A percentile compares a stretch with the other conserved stretches of the same genome.
These are phyloP conservation scores for Bacterosira constricta DNA, from an alignment of 108 stramenopile genomes.

Conservation along the genomic window DNA sequence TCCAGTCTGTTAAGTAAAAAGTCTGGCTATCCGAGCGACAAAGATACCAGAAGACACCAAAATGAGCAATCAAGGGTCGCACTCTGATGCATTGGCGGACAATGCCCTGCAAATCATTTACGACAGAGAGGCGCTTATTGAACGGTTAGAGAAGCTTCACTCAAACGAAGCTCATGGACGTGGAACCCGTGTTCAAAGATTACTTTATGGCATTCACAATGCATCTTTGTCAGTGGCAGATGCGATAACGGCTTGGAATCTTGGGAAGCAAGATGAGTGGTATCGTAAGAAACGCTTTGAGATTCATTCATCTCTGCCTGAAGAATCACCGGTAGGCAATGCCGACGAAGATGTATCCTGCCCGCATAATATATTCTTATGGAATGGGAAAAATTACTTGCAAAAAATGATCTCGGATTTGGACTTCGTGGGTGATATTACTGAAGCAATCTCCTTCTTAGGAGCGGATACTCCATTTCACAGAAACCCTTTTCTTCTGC, in stretches of 20 bases:
- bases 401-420: constrained; percentile 43
- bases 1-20: no score
- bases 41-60: no score
- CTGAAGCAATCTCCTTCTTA: constrained; percentile 22
- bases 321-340: neutral
- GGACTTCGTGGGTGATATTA: constrained; percentile 36
- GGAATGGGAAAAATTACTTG: constrained; percentile 40
- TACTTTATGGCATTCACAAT: constrained; percentile 40
- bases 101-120: constrained; percentile 29
- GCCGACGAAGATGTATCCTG: neutral
- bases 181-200: constrained; percentile 21
- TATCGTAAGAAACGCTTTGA: constrained; percentile 14
- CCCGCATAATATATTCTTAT: constrained; percentile 30
- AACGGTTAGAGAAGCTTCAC: constrained; percentile 26
- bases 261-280: constrained; percentile 32
- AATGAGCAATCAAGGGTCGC: no score
- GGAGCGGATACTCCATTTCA: constrained; percentile 27
- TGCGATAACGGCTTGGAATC: constrained; percentile 37
- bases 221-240: constrained; percentile 31
- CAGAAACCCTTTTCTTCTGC: constrained; percentile 39
- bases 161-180: constrained; percentile 12
- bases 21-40: no score
- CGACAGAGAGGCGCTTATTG: constrained; percentile 30
- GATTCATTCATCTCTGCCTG: neutral
- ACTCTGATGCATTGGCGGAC: constrained; percentile 21